phyloP scores from a whole-genome alignment of 345 rosid species.

The Aegle marmelos region DNA sequence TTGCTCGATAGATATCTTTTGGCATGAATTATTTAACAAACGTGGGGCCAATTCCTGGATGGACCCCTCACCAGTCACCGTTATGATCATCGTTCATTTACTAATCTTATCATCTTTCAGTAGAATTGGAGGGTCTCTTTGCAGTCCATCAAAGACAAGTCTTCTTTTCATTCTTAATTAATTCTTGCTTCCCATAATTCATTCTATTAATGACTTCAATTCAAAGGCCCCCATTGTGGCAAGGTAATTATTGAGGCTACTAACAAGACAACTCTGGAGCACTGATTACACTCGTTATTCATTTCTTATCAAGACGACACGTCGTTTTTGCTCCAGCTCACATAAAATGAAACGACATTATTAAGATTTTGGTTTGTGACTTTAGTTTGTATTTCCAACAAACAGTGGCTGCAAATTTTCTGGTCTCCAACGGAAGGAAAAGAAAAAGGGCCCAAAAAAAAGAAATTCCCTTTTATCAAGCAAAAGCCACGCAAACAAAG shows the following conservation, averaged over 20 bases:
- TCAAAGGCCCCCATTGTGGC: slow-evolving; percentile 7
- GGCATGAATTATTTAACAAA: background rate
- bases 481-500: slow-evolving; percentile 39
- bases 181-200: background rate
- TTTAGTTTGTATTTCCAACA: background rate
- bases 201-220: slow-evolving; percentile 15
- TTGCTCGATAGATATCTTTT: no score
- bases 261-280: background rate
- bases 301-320: slow-evolving; percentile 1
- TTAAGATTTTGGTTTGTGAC: background rate
- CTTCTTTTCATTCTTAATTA: background rate
- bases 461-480: slow-evolving; percentile 56
- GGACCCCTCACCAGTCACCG: background rate
- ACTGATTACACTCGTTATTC: background rate
- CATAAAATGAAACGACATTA: background rate
- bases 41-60: background rate
- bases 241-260: slow-evolving; percentile 9
- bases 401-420: slow-evolving; percentile 24
- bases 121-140: no score
- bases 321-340: background rate
- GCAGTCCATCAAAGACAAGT: background rate
- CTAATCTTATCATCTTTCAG: background rate
- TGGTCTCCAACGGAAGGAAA: slow-evolving; percentile 23
- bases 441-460: background rate
- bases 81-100: background rate